Base-by-base conservation (phyloP, 768 basidiomycete species). In the Leccinellum rugosiceps region DNA sequence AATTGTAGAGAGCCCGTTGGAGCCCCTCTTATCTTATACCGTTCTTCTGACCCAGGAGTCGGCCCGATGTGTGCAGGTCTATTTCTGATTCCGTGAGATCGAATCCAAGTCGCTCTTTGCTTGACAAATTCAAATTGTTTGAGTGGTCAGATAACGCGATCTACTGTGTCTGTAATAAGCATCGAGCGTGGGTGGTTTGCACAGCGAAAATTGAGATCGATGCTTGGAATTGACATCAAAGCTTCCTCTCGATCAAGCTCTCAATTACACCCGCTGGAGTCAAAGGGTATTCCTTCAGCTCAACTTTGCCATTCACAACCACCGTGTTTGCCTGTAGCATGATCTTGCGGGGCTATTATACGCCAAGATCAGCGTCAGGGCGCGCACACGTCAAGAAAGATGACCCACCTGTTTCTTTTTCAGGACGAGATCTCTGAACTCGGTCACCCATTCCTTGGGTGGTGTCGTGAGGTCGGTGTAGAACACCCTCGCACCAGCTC, bases 281-380 rank as follows among this genome's bases (percentile, higher is more conserved):
- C 55, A 89, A 73, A 9, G 88, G 83, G 67, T 93, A 93, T 65
- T 94, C 91, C 69, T 84, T 90, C 58, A 95, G 73, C 53, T 84
- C 75, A 26, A 91, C 88, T 63, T 90, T 83, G 26, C 76, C 85
- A 61, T 84, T 75, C 52, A 80, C 80, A 49, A 92, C 63, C 63
- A 85, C 75, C 14, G 91, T 91, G 65, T 88, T 93, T 3, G 90
- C 88, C 71, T 92, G 92, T 3, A 91, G 85, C 72, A 94, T 88
- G 17, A 92, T 80, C 71, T 92, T 94, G 57, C 92, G 84, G 17
- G 92, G 88, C 86, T 93, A 62, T 53, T 31, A 13, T 46, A 4
- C 56, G 43, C 14, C 55, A 52, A 41, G n/a, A 34, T 57, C 52
- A 38, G 1, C 21, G 5, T 51, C 14, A 49, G 15, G 30, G 21